Percentiles rank a stretch among this genome's conserved stretches.
Conservation (phyloP, 192 early-diverging fungal species). For the Backusella sp. region DNA sequence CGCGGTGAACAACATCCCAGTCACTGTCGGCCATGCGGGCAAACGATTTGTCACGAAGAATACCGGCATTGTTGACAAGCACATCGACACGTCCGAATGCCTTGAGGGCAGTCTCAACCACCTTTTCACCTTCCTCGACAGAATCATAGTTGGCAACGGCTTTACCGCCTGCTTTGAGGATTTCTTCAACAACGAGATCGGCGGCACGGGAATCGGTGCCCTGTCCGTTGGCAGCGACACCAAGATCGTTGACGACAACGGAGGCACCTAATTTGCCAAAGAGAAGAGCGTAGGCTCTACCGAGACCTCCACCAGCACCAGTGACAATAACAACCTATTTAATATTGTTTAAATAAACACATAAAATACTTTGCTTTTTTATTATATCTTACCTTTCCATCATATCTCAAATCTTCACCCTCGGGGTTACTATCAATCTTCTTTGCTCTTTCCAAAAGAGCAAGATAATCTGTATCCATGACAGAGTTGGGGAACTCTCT, state of each 20-base stretch:
- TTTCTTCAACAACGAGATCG: constrained; percentile 84
- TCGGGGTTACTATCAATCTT: constrained; percentile 59
- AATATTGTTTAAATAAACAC: too few species aligned
- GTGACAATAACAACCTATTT: constrained; percentile 76
- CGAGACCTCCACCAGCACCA: constrained; percentile 90
- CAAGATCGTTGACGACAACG: constrained; percentile 90
- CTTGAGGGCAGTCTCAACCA: constrained; percentile 89
- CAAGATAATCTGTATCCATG: constrained; percentile 82
- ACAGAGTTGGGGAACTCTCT: constrained; percentile 70
- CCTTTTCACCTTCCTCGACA: constrained; percentile 92
- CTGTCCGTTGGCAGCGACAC: constrained; percentile 51
- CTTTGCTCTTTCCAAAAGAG: constrained; percentile 76
- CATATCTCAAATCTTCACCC: constrained; percentile 62
- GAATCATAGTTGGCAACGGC: constrained; percentile 93
- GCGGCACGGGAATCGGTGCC: constrained; percentile 49
- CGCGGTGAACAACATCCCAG: constrained; percentile 91
- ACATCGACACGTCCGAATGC: constrained; percentile 80
- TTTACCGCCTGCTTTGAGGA: constrained; percentile 77
- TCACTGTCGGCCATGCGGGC: constrained; percentile 87
- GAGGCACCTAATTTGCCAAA: constrained; percentile 82
- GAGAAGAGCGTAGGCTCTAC: constrained; percentile 82
- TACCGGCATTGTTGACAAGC: constrained; percentile 98
- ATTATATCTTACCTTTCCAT: constrained; percentile 57
- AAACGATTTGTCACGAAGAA: constrained; percentile 95
- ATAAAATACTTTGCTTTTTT: too few species aligned